A percentile compares a stretch with the other conserved stretches of the same genome.
Conservation (phyloP, 2,329 filamentous ascomycete genomes). For the Calonectria crousiana region DNA sequence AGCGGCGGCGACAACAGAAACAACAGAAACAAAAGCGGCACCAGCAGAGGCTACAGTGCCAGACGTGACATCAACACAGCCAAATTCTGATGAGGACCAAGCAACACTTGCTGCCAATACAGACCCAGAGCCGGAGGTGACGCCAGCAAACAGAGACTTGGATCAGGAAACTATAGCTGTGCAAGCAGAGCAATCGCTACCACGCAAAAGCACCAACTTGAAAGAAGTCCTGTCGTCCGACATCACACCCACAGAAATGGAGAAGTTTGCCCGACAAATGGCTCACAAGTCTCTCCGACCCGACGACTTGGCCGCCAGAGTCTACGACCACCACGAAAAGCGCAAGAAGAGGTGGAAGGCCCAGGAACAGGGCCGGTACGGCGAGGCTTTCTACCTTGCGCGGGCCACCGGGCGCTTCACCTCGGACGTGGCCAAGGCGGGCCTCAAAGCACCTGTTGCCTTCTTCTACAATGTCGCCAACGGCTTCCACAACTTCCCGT, state of each 20-base stretch:
- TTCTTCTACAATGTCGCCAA: constrained; percentile 77
- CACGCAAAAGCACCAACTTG: background rate
- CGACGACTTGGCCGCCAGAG: constrained; percentile 57
- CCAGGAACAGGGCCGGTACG: constrained; percentile 43
- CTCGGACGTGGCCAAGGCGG: constrained; percentile 70
- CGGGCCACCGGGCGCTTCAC: constrained; percentile 66
- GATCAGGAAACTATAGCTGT: background rate
- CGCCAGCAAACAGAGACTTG: background rate
- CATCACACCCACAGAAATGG: constrained; percentile 45
- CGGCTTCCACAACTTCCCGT: constrained; percentile 80
- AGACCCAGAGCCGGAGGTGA: background rate
- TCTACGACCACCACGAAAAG: constrained; percentile 35
- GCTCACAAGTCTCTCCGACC: constrained; percentile 57
- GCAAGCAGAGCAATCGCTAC: background rate
- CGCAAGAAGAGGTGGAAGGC: constrained; percentile 41
- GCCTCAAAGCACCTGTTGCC: constrained; percentile 75
- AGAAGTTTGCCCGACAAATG: constrained; percentile 45
- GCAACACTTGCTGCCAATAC: constrained; percentile 9
- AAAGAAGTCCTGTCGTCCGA: background rate
- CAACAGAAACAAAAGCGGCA: background rate
- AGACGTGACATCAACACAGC: background rate
- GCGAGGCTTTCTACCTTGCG: constrained; percentile 42
- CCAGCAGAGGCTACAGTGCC: background rate
- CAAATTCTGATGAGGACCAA: constrained; percentile 10
- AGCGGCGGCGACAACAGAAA: background rate